Percentiles rank a stretch among this genome's conserved stretches.
Evolutionary conservation across 495 filamentous ascomycete species (phyloP).

Genomic region (Neurospora intermedia): DNA sequence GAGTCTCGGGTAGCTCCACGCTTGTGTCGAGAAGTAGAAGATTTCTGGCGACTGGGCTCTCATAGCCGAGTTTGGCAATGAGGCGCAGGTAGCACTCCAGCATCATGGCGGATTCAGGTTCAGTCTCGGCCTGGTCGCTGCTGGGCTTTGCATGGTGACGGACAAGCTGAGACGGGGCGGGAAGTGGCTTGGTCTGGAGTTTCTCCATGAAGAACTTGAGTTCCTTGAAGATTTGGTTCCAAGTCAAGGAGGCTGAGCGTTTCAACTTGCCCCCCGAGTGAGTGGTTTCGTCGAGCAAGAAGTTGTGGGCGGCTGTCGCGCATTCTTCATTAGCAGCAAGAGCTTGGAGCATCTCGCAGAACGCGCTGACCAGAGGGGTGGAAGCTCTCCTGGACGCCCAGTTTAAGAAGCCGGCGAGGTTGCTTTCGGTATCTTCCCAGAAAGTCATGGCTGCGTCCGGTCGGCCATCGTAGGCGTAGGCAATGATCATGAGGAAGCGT

Average conservation of each 20-base stretch:
- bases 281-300: slow-evolving; percentile 77
- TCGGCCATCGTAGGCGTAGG: slow-evolving; percentile 79
- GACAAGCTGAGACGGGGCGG: slow-evolving; percentile 43
- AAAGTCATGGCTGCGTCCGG: slow-evolving; percentile 75
- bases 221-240: slow-evolving; percentile 87
- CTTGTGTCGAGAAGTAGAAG: slow-evolving; percentile 57
- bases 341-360: slow-evolving; percentile 87
- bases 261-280: slow-evolving; percentile 64
- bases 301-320: slow-evolving; percentile 71
- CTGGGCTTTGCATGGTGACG: slow-evolving; percentile 44
- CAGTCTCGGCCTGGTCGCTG: slow-evolving; percentile 46
- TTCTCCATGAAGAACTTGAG: slow-evolving; percentile 62
- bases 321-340: slow-evolving; percentile 71
- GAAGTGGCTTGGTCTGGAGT: slow-evolving; percentile 51
- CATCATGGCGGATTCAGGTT: slow-evolving; percentile 85
- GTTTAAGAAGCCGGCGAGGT: slow-evolving; percentile 83
- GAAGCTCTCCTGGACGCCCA: slow-evolving; percentile 91
- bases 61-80: slow-evolving; percentile 62
- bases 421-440: slow-evolving; percentile 81
- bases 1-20: slow-evolving; percentile 50
- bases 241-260: slow-evolving; percentile 70
- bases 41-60: slow-evolving; percentile 54
- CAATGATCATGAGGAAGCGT: slow-evolving; percentile 81
- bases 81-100: slow-evolving; percentile 85
- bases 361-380: slow-evolving; percentile 84